Base-by-base conservation (phyloP, 495 filamentous ascomycete species). In the Talaromyces nanjingensis region DNA sequence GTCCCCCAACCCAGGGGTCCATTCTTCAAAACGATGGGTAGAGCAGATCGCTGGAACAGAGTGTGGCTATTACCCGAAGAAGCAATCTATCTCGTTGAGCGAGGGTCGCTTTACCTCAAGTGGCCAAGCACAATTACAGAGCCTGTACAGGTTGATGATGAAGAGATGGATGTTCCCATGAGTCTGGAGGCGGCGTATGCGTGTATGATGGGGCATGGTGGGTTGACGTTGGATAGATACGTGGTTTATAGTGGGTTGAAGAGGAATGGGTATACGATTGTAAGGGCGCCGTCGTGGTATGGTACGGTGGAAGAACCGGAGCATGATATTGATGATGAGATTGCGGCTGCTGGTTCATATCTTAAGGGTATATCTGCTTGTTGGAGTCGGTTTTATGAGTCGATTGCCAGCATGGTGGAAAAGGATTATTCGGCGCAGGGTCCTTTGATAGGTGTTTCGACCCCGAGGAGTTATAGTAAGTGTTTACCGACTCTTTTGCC, bases 31-130 rank as follows among this genome's bases (percentile, higher is more conserved):
- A 82, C 79, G 8, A 81, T 89, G 60, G 88, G 88, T 2, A 78
- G 76, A 57, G 78, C 77, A 6, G 80, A 86, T 52, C 83, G 81
- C 0, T 78, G 75, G 66, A 81, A 86, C 27, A 81, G 81, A 56
- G 68, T 92, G 22, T 96, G 91, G 91, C 70, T 98, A 27, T 72
- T 96, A n/a, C 93, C 93, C 0, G 96, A 98, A 72, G 94, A 98
- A 70, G 89, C 91, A 6, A 75, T 98, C 57, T 98, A 91, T 72
- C 69, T 96, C 53, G 78, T 98, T 18, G 94, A 98, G 75, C 76
- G 93, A 66, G 94, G 93, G 0, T 89, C 81, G 65, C 63, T 98
- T 67, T 91, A 97, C 75, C 77, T 96, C 25, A 84, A 91, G 78
- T 98, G 90, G 89, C 90, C 89, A 33, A 68, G 49, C 11, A 68